Evolutionary conservation across 176 grass and related monocot species (phyloP).

Genomic region (Elaeis guineensis): DNA sequence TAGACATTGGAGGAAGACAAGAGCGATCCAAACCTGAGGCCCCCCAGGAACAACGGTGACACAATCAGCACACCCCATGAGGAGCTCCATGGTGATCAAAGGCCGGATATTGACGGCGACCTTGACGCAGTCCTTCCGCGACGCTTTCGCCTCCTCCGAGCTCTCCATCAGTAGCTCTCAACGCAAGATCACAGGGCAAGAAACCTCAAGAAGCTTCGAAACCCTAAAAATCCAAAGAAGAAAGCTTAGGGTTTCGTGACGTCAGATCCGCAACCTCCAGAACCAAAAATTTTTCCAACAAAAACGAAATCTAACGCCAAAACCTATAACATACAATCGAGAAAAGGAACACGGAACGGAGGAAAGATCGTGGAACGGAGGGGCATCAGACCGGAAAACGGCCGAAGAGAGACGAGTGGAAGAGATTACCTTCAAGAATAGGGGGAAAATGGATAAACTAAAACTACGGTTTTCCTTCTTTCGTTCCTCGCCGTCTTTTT

Average conservation of each 20-base stretch:
- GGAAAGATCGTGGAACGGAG: not conserved
- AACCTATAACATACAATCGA: not conserved
- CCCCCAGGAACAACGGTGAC: conserved; percentile 62
- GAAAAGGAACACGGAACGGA: not conserved
- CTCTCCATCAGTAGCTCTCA: conserved; percentile 40
- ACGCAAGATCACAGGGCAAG: conserved; percentile 1
- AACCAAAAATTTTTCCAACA: not conserved
- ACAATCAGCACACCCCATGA: conserved; percentile 71
- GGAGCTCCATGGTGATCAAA: conserved; percentile 80
- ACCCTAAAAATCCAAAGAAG: no score
- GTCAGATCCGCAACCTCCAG: not conserved
- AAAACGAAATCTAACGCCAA: not conserved
- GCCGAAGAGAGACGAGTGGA: not conserved
- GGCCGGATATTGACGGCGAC: conserved; percentile 89
- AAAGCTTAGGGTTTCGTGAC: no score
- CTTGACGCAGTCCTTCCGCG: conserved; percentile 68
- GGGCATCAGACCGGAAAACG: not conserved
- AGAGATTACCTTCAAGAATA: not conserved
- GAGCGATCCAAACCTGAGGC: conserved; percentile 58
- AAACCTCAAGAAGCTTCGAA: no score
- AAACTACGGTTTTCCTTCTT: conserved; percentile 11
- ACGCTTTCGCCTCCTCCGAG: conserved; percentile 27
- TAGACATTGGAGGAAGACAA: not conserved
- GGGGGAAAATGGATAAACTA: not conserved
- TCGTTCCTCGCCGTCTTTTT: not conserved